A percentile compares a stretch with the other conserved stretches of the same genome.
phyloP scores from a whole-genome alignment of 1,284 basidiomycete species.

The Retiboletus flavoniger region DNA sequence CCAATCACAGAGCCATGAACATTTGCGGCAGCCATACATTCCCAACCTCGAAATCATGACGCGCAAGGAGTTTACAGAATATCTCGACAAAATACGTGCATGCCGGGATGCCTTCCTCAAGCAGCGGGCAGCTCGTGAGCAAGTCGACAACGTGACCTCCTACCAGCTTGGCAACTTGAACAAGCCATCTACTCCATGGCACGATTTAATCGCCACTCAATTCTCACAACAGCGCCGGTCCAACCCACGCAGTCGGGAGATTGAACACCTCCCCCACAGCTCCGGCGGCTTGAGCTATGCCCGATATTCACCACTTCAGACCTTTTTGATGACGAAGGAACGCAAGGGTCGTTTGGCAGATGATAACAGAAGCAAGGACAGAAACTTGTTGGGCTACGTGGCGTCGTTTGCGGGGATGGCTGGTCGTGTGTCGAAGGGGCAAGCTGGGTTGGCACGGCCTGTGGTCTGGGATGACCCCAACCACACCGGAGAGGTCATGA shows the following conservation, averaged over 20 bases:
- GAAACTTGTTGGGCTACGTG: slow-evolving; percentile 18
- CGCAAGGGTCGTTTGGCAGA: slow-evolving; percentile 60
- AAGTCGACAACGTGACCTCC: slow-evolving; percentile 17
- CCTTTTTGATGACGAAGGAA: slow-evolving; percentile 47
- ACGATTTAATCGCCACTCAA: slow-evolving; percentile 39
- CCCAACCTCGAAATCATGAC: slow-evolving; percentile 51
- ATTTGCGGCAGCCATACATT: slow-evolving; percentile 27
- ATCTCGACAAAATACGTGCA: slow-evolving; percentile 55
- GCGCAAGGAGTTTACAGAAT: slow-evolving; percentile 52
- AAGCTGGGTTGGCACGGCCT: slow-evolving; percentile 19
- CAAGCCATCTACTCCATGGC: slow-evolving; percentile 32
- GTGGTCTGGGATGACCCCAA: slow-evolving; percentile 34
- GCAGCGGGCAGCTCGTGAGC: slow-evolving; percentile 33
- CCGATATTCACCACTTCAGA: slow-evolving; percentile 51
- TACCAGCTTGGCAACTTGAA: slow-evolving; percentile 35
- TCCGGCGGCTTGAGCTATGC: slow-evolving; percentile 63
- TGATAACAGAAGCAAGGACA: slow-evolving; percentile 12
- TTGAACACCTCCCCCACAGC: slow-evolving; percentile 65
- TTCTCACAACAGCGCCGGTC: slow-evolving; percentile 33
- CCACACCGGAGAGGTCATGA: slow-evolving; percentile 28
- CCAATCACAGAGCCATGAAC: slow-evolving; percentile 10
- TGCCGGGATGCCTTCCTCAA: slow-evolving; percentile 52
- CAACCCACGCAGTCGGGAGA: slow-evolving; percentile 38
- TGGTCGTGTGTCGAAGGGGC: slow-evolving; percentile 26
- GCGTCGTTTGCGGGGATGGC: slow-evolving; percentile 36